Evolutionary conservation across 306 rosid genomes (phyloP), one percentile per base, ranked within the genome.

Genomic region (Gynostemma pentaphyllum): DNA sequence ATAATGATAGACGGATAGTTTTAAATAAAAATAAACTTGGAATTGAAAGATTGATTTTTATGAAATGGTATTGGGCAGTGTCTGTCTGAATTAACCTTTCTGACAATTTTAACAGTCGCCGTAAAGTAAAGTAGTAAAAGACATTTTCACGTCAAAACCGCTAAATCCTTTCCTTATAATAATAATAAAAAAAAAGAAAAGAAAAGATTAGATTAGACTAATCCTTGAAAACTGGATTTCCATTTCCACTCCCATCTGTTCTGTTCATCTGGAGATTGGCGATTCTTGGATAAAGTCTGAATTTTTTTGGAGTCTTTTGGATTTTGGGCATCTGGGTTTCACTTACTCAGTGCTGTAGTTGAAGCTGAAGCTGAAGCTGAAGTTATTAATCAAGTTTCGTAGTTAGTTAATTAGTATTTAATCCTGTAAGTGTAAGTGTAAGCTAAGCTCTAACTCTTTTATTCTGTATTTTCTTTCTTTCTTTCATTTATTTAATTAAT

Each of bases 211-310:
- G 72, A 80, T 69, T 65, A 70, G 4, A 64, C 70, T 60, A 41
- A 50, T 68, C 79, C 21, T 81, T 53, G 79, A 79, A 69, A 69
- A 77, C 80, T 64, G 85, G 83, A 83, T 66, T n/a, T n/a, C n/a
- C 71, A 62, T 64, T 73, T 81, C 70, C 37, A 62, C 79, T 59
- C 68, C 72, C n/a, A n/a, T n/a, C n/a, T n/a, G n/a, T n/a, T 76
- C 80, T 79, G 74, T 84, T 74, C 79, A 52, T 81, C 77, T 71
- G 41, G 83, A 81, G 81, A 79, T 79, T 81, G 82, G 64, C 46
- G 64, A 45, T 45, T 41, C 64, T 57, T 57, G 64, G 36, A n/a
- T n/a, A n/a, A n/a, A n/a, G n/a, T n/a, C n/a, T 36, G 2, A 29
- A 12, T 36, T 57, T n/a, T n/a, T 54, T n/a, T 30, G 22, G 61